Percentiles rank a stretch among this genome's conserved stretches.
These are phyloP conservation scores for Cryphonectria parasitica DNA, from an alignment of 2,329 filamentous ascomycete species.

Conservation along the genomic window DNA sequence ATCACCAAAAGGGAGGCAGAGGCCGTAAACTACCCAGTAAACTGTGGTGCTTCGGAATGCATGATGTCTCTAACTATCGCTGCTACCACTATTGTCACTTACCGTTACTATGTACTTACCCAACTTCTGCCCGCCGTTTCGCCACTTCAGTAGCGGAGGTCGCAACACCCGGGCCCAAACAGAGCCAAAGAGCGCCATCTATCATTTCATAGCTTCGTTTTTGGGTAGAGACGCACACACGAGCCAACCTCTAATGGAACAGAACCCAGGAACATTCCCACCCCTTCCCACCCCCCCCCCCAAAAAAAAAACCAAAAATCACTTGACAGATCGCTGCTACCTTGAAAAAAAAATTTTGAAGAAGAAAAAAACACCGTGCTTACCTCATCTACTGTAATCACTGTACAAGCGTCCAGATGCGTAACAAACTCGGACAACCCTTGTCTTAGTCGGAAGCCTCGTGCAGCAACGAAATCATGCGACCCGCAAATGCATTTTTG, in stretches of 20 bases:
- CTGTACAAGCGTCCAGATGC: no score
- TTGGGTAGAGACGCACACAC: background rate
- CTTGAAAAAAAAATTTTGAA: no score
- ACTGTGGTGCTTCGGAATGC: background rate
- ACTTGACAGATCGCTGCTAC: no score
- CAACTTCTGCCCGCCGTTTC: background rate
- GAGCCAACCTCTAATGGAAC: no score
- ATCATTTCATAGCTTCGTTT: no score
- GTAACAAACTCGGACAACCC: no score
- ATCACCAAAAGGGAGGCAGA: background rate
- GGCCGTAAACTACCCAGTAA: slow-evolving; percentile 18
- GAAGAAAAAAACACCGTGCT: no score
- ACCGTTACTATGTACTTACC: background rate
- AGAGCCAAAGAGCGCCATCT: background rate
- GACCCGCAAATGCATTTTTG: background rate
- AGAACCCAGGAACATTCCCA: no score
- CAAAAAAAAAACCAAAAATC: no score
- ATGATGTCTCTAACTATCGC: background rate
- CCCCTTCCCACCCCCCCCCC: no score
- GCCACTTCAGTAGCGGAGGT: background rate
- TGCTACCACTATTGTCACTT: background rate
- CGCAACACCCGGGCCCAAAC: background rate
- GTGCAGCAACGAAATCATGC: background rate
- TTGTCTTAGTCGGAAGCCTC: no score
- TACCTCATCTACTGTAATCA: background rate